Evolutionary conservation across 1,284 basidiomycete species (phyloP).

Genomic region (Naganishia sp.): DNA sequence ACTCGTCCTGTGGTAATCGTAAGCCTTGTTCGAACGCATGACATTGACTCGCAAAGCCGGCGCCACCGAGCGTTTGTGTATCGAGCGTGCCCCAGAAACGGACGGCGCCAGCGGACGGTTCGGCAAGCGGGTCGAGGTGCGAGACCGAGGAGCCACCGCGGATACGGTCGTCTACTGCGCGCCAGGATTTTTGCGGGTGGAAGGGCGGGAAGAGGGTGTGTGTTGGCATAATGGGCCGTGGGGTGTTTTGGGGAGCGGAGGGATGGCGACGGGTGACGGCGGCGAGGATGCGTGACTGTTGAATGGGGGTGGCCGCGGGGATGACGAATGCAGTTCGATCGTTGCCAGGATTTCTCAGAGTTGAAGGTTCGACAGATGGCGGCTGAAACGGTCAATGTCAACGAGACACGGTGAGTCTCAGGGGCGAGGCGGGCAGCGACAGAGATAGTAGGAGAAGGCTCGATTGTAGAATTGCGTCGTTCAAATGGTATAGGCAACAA

Average conservation of each 20-base stretch:
- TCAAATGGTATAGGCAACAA: too few species aligned
- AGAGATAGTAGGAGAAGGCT: too few species aligned
- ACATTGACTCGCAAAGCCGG: conserved; percentile 58
- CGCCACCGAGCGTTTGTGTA: conserved; percentile 57
- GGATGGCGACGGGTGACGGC: neutral
- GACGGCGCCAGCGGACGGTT: conserved; percentile 23
- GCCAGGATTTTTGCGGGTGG: conserved; percentile 46
- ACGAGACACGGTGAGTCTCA: neutral
- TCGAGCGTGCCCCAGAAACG: conserved; percentile 50
- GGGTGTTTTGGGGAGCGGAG: neutral
- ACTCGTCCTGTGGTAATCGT: conserved; percentile 31
- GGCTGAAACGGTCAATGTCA: too few species aligned
- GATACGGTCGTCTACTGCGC: conserved; percentile 55
- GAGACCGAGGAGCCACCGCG: conserved; percentile 56
- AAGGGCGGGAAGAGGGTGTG: conserved; percentile 44
- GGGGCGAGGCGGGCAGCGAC: neutral
- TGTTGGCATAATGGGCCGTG: conserved; percentile 11
- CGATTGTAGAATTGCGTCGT: too few species aligned
- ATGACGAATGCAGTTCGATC: neutral
- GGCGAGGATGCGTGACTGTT: too few species aligned
- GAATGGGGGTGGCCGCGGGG: too few species aligned
- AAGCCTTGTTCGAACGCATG: conserved; percentile 43
- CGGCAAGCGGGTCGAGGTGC: conserved; percentile 41
- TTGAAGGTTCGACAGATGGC: too few species aligned
- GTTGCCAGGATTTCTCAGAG: neutral